Percentiles rank a stretch among this genome's conserved stretches.
These are phyloP conservation scores for Thielaviopsis populi DNA, from an alignment of 2,329 filamentous ascomycete species.

Conservation along the genomic window DNA sequence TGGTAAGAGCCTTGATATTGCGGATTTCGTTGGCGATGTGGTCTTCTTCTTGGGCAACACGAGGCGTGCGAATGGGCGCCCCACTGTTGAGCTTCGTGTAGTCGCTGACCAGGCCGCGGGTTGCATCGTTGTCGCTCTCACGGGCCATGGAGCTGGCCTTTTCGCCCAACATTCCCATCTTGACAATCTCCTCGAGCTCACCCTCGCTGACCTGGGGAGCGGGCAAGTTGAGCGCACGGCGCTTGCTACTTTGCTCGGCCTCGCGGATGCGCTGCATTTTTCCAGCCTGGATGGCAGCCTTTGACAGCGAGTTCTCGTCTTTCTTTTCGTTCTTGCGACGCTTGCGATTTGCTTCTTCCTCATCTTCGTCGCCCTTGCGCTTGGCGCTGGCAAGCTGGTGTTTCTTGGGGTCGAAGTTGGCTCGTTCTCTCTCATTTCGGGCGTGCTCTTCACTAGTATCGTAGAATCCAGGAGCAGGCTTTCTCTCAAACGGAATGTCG, in stretches of 20 bases:
- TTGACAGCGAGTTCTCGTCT: constrained; percentile 50
- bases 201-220: constrained; percentile 82
- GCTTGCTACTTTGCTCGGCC: constrained; percentile 92
- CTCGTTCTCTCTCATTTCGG: constrained; percentile 69
- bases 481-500: constrained; percentile 94
- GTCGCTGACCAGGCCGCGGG: constrained; percentile 70
- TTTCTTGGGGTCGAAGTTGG: constrained; percentile 81
- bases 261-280: constrained; percentile 91
- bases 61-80: constrained; percentile 82
- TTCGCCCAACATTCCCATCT: constrained; percentile 92
- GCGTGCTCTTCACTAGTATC: constrained; percentile 73
- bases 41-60: constrained; percentile 83
- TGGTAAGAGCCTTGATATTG: constrained; percentile 81
- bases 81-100: constrained; percentile 68
- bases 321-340: constrained; percentile 78
- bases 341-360: constrained; percentile 67
- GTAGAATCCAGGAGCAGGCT: constrained; percentile 76
- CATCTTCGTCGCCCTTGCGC: constrained; percentile 81
- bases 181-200: constrained; percentile 93
- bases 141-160: constrained; percentile 61
- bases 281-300: constrained; percentile 81
- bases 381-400: constrained; percentile 72
- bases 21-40: constrained; percentile 91
- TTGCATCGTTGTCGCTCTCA: constrained; percentile 69
- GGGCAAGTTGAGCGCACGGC: constrained; percentile 67